Conservation (phyloP, 139 green algal species). For the Tetraselmis striata region DNA sequence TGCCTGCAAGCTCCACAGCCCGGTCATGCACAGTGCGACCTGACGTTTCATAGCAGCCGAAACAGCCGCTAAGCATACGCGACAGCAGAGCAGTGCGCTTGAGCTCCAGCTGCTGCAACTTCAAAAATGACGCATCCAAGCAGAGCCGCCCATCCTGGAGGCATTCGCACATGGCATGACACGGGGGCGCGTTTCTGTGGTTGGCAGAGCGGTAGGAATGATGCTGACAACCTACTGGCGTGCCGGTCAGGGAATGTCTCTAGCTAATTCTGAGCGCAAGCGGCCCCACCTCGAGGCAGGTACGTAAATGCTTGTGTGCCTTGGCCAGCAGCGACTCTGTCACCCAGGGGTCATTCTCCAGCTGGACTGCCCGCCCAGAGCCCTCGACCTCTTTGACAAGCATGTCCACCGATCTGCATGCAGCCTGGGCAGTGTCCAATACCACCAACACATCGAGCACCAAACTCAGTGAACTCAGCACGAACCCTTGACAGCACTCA, state of each 20-base stretch:
- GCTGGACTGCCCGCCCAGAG: background rate
- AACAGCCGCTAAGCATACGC: background rate
- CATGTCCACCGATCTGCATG: background rate
- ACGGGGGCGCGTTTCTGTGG: too few species aligned
- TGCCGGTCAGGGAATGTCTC: too few species aligned
- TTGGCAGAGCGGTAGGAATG: too few species aligned
- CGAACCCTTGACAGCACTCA: too few species aligned
- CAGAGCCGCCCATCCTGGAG: background rate
- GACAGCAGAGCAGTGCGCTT: background rate
- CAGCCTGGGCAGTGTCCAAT: background rate
- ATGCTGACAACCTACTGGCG: too few species aligned
- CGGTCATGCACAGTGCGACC: background rate
- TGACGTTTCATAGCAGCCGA: background rate
- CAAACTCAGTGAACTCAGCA: background rate
- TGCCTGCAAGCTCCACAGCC: background rate
- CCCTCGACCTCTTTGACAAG: background rate
- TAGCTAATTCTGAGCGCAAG: too few species aligned
- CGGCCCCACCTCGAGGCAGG: background rate
- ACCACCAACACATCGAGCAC: background rate
- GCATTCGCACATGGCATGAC: too few species aligned
- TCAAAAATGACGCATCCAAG: background rate
- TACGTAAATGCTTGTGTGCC: background rate
- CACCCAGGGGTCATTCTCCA: background rate
- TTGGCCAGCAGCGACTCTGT: background rate
- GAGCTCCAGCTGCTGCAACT: background rate